Base-by-base conservation (phyloP, 2,329 filamentous ascomycete genomes). In the Xylariaceae sp. region DNA sequence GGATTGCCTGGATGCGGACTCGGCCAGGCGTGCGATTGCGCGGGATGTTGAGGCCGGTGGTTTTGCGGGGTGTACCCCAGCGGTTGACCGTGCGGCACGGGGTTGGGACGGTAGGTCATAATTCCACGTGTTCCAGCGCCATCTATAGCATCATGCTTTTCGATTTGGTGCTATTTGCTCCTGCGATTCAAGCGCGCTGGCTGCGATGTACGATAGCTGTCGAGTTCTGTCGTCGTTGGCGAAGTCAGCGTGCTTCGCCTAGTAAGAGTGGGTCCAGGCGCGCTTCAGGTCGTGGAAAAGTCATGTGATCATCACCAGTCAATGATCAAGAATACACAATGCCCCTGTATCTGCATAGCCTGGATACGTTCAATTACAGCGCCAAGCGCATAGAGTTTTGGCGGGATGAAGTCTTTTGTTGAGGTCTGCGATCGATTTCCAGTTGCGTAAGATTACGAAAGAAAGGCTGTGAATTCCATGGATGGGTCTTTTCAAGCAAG, bases 81-180 rank as follows among this genome's bases (percentile, higher is more conserved):
- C 66, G 69, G 69, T 51, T 70, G 68, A 58, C 66, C 67, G 60
- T 66, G 64, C 64, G 71, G 71, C 49, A 68, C 58, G 47, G 67
- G 67, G 64, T 68, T 70, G 56, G 68, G 70, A 68, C 71, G 72
- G 64, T 72, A 72, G 65, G 69, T 73, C 71, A 73, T 73, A 68
- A 69, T 70, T 69, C 67, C 67, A 67, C 70, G 58, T 61, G 65
- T 62, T 59, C 64, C 51, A 55, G 52, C 55, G 61, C 62, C 56
- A 59, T 66, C 53, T 57, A 64, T 53, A 59, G 17, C 17, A 18
- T 61, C 52, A 10, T 59, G 47, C 23, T 18, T 35, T 51, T 9
- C 5, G 10, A 35, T 35, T 35, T 35, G 23, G 49, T 35, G 55
- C 39, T 49, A 49, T 15, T 50, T 11, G 44, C 37, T 30, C 39